A percentile compares a stretch with the other conserved stretches of the same genome.
Conservation (phyloP, 2,329 filamentous ascomycete genomes). For the Nannizzia gypsea region DNA sequence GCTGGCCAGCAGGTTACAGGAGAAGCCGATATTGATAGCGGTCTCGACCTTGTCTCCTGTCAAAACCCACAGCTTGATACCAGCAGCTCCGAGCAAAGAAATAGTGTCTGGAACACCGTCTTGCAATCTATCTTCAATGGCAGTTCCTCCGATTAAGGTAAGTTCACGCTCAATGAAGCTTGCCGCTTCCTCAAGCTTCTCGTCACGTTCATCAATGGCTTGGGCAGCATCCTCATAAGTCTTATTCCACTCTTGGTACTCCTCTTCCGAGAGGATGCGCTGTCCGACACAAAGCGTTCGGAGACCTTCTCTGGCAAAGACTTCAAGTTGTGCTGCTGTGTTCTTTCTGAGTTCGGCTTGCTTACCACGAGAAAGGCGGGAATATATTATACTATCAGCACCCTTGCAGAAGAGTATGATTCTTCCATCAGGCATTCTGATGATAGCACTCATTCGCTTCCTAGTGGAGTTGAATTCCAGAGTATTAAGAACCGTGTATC, state of each 20-base stretch:
- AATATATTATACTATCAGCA: constrained; percentile 94
- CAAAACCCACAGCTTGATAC: constrained; percentile 96
- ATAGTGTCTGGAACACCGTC: constrained; percentile 96
- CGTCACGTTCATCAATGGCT: constrained; percentile 73
- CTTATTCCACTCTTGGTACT: constrained; percentile 74
- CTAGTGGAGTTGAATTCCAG: constrained; percentile 95
- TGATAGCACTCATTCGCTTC: constrained; percentile 96
- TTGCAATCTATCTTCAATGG: constrained; percentile 92
- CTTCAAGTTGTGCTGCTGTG: constrained; percentile 88
- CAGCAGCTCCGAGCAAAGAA: constrained; percentile 74
- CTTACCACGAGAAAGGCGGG: constrained; percentile 70
- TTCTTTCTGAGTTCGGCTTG: constrained; percentile 69
- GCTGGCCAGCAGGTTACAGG: constrained; percentile 92
- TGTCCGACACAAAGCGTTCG: constrained; percentile 90
- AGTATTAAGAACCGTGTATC: constrained; percentile 81
- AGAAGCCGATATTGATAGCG: constrained; percentile 99
- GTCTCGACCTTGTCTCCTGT: constrained; percentile 99
- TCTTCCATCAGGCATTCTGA: constrained; percentile 80
- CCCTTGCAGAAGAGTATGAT: constrained; percentile 96
- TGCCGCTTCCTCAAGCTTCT: constrained; percentile 80
- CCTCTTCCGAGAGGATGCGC: constrained; percentile 63
- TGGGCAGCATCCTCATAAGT: constrained; percentile 80
- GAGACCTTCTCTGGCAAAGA: constrained; percentile 91
- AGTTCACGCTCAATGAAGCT: constrained; percentile 86
- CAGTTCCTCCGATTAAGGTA: constrained; percentile 78